Percentiles rank a stretch among this genome's conserved stretches.
Conservation (phyloP, 2,329 filamentous ascomycete species). For the Knufia fluminis region DNA sequence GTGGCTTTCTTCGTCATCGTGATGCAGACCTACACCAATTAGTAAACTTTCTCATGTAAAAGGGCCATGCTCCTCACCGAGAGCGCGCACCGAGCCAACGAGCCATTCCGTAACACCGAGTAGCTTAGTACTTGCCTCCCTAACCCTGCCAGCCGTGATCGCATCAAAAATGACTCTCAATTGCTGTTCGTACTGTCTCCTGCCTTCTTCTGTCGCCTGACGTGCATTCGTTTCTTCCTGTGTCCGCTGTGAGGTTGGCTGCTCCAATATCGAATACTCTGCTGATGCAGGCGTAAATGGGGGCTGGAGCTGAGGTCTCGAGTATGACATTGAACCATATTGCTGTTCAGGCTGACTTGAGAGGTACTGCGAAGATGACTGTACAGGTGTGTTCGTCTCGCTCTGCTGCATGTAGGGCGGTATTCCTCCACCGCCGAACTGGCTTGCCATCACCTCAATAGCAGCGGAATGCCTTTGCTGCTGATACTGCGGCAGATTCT, state of each 20-base stretch:
- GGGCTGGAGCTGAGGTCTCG: conserved; percentile 41
- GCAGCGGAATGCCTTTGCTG: conserved; percentile 56
- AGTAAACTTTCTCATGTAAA: conserved; percentile 32
- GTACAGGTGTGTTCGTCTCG: conserved; percentile 52
- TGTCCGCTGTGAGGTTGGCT: conserved; percentile 25
- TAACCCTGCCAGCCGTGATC: conserved; percentile 53
- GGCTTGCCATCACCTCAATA: conserved; percentile 64
- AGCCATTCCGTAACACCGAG: conserved; percentile 58
- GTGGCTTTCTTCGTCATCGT: conserved; percentile 70
- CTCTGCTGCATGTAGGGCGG: conserved; percentile 61
- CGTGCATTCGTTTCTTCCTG: conserved; percentile 30
- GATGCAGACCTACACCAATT: conserved; percentile 59
- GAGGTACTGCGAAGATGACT: conserved; percentile 52
- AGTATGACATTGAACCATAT: conserved; percentile 52
- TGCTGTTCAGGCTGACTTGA: conserved; percentile 52
- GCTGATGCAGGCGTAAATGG: conserved; percentile 46
- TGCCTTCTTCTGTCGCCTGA: conserved; percentile 53
- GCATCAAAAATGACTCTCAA: conserved; percentile 60
- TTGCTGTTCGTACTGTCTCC: conserved; percentile 54
- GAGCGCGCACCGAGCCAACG: conserved; percentile 53
- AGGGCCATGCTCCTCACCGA: conserved; percentile 47
- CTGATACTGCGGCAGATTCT: conserved; percentile 65
- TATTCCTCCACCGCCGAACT: conserved; percentile 50
- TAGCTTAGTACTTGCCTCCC: conserved; percentile 50
- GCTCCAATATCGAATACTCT: conserved; percentile 34